Conservation (phyloP, 1,139 yeast genomes). For the Meyerozyma athensensis region DNA sequence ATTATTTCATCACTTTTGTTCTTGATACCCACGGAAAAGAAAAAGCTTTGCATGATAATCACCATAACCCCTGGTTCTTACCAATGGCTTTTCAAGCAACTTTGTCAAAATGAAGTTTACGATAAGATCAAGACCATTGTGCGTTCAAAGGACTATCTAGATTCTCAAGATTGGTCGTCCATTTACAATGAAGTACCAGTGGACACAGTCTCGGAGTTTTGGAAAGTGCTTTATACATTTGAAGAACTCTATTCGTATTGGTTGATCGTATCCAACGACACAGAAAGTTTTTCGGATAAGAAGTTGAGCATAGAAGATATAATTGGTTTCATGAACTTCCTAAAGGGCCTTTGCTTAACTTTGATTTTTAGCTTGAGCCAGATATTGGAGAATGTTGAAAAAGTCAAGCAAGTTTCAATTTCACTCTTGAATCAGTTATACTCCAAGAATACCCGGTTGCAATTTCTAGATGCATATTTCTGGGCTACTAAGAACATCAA, state of each 20-base stretch:
- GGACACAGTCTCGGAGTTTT: conserved; percentile 12
- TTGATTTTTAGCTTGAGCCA: conserved; percentile 41
- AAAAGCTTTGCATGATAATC: conserved; percentile 31
- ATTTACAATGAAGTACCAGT: too few relatives aligned
- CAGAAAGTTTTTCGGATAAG: conserved; percentile 48
- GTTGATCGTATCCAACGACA: conserved; percentile 62
- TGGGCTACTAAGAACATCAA: conserved; percentile 45
- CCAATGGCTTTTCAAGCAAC: conserved; percentile 23
- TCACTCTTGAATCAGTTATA: conserved; percentile 64
- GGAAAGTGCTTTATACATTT: conserved; percentile 18
- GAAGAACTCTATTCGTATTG: conserved; percentile 54
- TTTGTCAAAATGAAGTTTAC: conserved; percentile 18
- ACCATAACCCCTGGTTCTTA: conserved; percentile 34
- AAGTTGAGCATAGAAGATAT: conserved; percentile 47
- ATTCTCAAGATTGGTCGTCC: conserved; percentile 13
- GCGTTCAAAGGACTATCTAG: conserved; percentile 19
- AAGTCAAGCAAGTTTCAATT: conserved; percentile 37
- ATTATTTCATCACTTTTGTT: conserved; percentile 26
- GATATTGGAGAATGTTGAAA: conserved; percentile 14
- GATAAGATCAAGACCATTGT: conserved; percentile 9
- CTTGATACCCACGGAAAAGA: conserved; percentile 27
- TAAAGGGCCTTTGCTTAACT: conserved; percentile 53
- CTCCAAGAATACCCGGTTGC: conserved; percentile 60
- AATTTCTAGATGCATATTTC: conserved; percentile 48
- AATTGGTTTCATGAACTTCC: conserved; percentile 39